A percentile compares a stretch with the other conserved stretches of the same genome.
Evolutionary conservation across 495 filamentous ascomycete species (phyloP).

Genomic region (Monascus purpureus): DNA sequence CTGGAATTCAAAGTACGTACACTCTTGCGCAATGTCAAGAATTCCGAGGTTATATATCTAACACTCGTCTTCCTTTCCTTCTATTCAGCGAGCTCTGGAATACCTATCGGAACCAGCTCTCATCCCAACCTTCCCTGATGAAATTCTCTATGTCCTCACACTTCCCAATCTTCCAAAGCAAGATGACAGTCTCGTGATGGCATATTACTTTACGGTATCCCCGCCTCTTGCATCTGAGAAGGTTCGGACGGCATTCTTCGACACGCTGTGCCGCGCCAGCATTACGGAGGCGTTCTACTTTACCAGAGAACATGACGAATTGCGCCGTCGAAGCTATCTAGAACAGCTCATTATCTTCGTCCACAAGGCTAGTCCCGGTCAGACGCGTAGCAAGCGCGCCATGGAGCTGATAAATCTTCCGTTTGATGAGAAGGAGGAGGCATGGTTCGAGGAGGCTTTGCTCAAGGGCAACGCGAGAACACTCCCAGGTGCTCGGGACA

Average conservation of each 20-base stretch:
- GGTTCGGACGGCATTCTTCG: constrained; percentile 49
- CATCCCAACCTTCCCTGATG: constrained; percentile 66
- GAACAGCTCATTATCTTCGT: constrained; percentile 52
- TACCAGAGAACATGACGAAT: constrained; percentile 46
- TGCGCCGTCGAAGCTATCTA: constrained; percentile 45
- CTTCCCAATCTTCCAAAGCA: constrained; percentile 38
- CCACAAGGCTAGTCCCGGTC: constrained; percentile 30
- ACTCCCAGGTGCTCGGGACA: constrained; percentile 50
- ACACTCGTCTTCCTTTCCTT: neutral
- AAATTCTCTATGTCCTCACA: constrained; percentile 59
- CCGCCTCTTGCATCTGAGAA: constrained; percentile 46
- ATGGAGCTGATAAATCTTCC: constrained; percentile 60
- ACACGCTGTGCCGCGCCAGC: constrained; percentile 49
- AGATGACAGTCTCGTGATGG: constrained; percentile 52
- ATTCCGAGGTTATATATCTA: neutral
- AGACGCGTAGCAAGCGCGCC: constrained; percentile 37
- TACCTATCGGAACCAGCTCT: constrained; percentile 63
- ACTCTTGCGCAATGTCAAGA: neutral
- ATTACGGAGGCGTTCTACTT: constrained; percentile 64
- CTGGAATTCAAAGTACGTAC: constrained; percentile 45
- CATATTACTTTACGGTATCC: constrained; percentile 61
- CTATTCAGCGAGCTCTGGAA: constrained; percentile 48
- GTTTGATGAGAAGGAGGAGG: constrained; percentile 51
- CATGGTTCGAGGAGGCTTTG: constrained; percentile 56
- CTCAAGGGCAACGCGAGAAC: constrained; percentile 44